These are phyloP conservation scores for Eucalyptus grandis DNA, from an alignment of 345 rosid genomes.

Conservation along the genomic window DNA sequence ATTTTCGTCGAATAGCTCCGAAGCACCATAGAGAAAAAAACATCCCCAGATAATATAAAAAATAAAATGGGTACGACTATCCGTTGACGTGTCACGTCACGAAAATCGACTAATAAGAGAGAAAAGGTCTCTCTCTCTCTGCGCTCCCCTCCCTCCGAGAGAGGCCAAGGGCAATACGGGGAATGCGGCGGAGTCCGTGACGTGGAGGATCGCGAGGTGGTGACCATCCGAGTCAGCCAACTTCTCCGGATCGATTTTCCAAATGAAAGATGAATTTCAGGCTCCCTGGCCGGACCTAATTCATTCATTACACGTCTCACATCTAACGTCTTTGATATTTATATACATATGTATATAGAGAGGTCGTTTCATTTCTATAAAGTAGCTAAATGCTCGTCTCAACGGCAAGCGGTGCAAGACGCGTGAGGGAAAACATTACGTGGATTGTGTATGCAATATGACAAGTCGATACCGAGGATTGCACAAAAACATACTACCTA, in stretches of 20 bases:
- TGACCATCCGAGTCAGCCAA: background rate
- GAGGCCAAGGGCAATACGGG: background rate
- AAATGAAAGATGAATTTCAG: too few relatives aligned
- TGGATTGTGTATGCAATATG: background rate
- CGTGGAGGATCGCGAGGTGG: background rate
- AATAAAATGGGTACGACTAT: background rate
- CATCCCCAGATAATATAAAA: background rate
- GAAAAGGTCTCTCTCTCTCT: background rate
- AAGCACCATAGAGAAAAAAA: background rate
- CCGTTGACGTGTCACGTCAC: background rate
- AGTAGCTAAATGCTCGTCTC: background rate
- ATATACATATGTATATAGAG: too few relatives aligned
- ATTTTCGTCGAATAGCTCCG: background rate
- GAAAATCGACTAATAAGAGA: background rate
- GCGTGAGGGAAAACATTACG: background rate
- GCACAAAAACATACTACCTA: background rate
- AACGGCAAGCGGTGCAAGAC: background rate
- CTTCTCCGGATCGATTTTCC: background rate
- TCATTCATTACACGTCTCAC: background rate
- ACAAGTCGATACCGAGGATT: background rate
- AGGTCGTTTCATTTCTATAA: too few relatives aligned
- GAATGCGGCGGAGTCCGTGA: background rate
- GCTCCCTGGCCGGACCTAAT: background rate
- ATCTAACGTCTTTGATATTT: background rate
- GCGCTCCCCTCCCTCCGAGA: background rate